A percentile compares a stretch with the other conserved stretches of the same genome.
Evolutionary conservation across 257 asterid species (phyloP).

Genomic region (Capsicum pubescens): DNA sequence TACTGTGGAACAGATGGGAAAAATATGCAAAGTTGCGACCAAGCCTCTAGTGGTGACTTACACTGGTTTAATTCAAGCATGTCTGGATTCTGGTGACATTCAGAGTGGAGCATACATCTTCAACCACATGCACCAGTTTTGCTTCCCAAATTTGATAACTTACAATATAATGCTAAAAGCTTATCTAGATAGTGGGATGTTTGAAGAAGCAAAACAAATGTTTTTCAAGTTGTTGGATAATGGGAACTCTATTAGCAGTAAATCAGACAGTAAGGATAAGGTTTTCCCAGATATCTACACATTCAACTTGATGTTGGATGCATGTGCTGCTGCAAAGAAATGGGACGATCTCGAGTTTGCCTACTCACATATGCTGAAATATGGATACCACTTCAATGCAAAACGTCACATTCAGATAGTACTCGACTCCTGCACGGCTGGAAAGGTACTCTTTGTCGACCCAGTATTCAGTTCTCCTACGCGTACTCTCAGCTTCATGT

Average conservation of each 20-base stretch:
- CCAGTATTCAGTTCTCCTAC: background rate
- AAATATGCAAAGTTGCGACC: conserved; percentile 88
- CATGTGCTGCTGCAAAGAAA: conserved; percentile 55
- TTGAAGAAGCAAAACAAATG: conserved; percentile 69
- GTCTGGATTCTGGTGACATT: conserved; percentile 67
- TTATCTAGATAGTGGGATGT: conserved; percentile 69
- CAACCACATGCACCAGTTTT: conserved; percentile 77
- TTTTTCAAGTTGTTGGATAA: conserved; percentile 64
- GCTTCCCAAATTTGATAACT: conserved; percentile 82
- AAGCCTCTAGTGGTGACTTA: conserved; percentile 96
- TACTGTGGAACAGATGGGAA: conserved; percentile 61
- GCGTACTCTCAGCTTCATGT: background rate
- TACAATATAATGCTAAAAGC: conserved; percentile 84
- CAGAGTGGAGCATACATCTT: conserved; percentile 66
- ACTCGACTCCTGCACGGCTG: conserved; percentile 70
- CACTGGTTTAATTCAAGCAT: conserved; percentile 93
- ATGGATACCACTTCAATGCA: conserved; percentile 75
- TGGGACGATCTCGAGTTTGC: conserved; percentile 89
- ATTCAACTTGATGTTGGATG: conserved; percentile 87
- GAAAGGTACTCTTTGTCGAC: conserved; percentile 61
- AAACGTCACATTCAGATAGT: conserved; percentile 79
- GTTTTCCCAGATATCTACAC: conserved; percentile 80
- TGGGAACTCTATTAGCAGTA: conserved; percentile 40
- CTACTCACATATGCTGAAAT: conserved; percentile 68
- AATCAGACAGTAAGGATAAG: conserved; percentile 51